Conservation (phyloP, 2,329 filamentous ascomycete species). For the Beauveria sp. region DNA sequence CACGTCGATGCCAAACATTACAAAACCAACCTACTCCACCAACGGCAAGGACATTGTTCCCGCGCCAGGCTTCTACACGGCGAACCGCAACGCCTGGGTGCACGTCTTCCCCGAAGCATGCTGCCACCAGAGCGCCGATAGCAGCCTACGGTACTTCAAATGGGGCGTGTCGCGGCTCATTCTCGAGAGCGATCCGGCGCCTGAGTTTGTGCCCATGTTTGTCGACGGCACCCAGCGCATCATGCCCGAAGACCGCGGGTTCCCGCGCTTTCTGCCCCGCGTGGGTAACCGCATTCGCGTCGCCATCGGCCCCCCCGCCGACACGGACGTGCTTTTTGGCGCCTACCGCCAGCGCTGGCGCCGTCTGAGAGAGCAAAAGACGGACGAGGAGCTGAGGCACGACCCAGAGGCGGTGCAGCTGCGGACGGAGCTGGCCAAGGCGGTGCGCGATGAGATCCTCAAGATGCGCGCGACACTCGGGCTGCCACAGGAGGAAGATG, state of each 20-base stretch:
- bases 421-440: constrained; percentile 69
- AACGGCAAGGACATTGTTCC: constrained; percentile 58
- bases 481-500: constrained; percentile 68
- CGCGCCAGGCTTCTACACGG: constrained; percentile 63
- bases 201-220: constrained; percentile 89
- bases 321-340: constrained; percentile 68
- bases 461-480: constrained; percentile 67
- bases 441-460: constrained; percentile 71
- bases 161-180: constrained; percentile 92
- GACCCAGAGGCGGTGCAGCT: constrained; percentile 58
- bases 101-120: constrained; percentile 95
- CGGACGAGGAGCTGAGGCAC: constrained; percentile 40
- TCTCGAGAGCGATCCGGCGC: constrained; percentile 78
- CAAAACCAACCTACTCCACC: constrained; percentile 52
- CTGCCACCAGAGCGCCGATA: constrained; percentile 76
- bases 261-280: constrained; percentile 74
- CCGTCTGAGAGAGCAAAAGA: constrained; percentile 44
- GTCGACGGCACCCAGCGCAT: constrained; percentile 82
- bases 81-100: constrained; percentile 72
- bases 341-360: constrained; percentile 70
- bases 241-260: constrained; percentile 77
- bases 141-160: constrained; percentile 91
- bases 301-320: constrained; percentile 71
- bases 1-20: constrained; percentile 40
- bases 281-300: constrained; percentile 62